phyloP scores from a whole-genome alignment of 2,329 filamentous ascomycete genomes.

The Domatiomyces globalis region DNA sequence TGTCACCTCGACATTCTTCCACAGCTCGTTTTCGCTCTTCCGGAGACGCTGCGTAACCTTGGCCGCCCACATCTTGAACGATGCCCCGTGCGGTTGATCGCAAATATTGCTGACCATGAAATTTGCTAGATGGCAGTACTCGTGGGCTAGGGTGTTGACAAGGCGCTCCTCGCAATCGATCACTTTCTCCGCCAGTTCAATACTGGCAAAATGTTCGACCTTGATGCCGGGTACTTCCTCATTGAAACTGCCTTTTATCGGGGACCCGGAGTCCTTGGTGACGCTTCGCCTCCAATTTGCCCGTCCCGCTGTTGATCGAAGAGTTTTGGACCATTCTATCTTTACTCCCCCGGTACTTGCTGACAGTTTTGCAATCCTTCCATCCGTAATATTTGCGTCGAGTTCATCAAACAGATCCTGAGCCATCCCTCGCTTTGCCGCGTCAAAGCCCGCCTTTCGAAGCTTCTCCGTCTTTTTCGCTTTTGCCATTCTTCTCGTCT shows the following conservation, averaged over 20 bases:
- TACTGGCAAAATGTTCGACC: slow-evolving; percentile 52
- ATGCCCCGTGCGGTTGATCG: slow-evolving; percentile 64
- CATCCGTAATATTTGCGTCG: slow-evolving; percentile 38
- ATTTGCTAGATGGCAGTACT: slow-evolving; percentile 87
- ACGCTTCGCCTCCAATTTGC: slow-evolving; percentile 57
- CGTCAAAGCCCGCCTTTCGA: slow-evolving; percentile 39
- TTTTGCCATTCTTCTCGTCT: slow-evolving; percentile 16
- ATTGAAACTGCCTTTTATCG: slow-evolving; percentile 11
- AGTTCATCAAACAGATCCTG: slow-evolving; percentile 41
- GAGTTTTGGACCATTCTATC: slow-evolving; percentile 47
- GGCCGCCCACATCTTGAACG: slow-evolving; percentile 60
- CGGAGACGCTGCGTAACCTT: slow-evolving; percentile 26
- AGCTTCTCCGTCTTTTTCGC: slow-evolving; percentile 25
- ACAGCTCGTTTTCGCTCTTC: slow-evolving; percentile 31
- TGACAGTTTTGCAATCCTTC: slow-evolving; percentile 36
- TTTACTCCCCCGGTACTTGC: slow-evolving; percentile 42
- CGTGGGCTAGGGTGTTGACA: slow-evolving; percentile 84
- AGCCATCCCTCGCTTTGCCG: slow-evolving; percentile 39
- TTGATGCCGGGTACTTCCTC: slow-evolving; percentile 8
- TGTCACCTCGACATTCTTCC: slow-evolving; percentile 58
- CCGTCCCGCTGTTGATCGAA: slow-evolving; percentile 49
- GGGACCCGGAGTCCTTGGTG: slow-evolving; percentile 22
- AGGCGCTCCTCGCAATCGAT: slow-evolving; percentile 65
- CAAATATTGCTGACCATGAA: slow-evolving; percentile 71
- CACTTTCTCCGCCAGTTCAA: slow-evolving; percentile 80